A percentile compares a stretch with the other conserved stretches of the same genome.
These are phyloP conservation scores for Magnusiomyces ingens DNA, from an alignment of 1,139 yeast species.

Conservation along the genomic window DNA sequence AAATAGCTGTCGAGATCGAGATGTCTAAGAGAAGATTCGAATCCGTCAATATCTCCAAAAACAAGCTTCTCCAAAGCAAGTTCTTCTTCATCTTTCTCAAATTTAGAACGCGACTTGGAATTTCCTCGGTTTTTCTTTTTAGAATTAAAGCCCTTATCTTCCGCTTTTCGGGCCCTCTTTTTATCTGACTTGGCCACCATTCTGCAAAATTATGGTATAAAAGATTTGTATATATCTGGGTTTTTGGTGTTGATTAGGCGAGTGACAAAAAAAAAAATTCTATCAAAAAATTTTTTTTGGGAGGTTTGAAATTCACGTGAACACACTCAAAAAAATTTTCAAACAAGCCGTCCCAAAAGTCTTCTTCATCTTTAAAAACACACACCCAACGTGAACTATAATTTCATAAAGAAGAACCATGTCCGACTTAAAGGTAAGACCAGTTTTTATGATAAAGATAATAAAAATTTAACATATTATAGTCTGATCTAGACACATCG, in stretches of 20 bases:
- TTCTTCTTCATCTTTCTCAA: slow-evolving; percentile 78
- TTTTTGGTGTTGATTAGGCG: not conserved
- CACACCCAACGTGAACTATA: not conserved
- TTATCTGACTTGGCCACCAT: slow-evolving; percentile 10
- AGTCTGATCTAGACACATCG: slow-evolving; percentile 26
- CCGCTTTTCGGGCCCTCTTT: slow-evolving; percentile 3
- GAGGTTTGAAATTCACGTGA: not conserved
- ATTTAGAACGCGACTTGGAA: not conserved
- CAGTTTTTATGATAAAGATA: too few species aligned
- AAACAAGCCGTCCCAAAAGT: too few species aligned
- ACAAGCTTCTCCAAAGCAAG: slow-evolving; percentile 70
- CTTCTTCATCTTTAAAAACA: not conserved
- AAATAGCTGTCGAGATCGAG: slow-evolving; percentile 44
- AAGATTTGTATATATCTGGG: not conserved
- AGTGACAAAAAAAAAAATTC: slow-evolving; percentile 1
- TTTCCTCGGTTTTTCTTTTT: not conserved
- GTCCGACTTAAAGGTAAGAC: too few species aligned
- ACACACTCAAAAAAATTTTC: too few species aligned
- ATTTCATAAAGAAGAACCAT: too few species aligned
- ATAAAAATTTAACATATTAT: not conserved
- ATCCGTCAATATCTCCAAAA: slow-evolving; percentile 82
- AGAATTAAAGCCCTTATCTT: not conserved
- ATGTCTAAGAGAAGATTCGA: slow-evolving; percentile 57
- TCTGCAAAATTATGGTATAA: not conserved
- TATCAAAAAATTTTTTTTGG: slow-evolving; percentile 10